Evolutionary conservation across 805 yeast genomes (phyloP), one percentile per base, ranked within the genome.

Genomic region (Saccharomycopsis fibuligera): DNA sequence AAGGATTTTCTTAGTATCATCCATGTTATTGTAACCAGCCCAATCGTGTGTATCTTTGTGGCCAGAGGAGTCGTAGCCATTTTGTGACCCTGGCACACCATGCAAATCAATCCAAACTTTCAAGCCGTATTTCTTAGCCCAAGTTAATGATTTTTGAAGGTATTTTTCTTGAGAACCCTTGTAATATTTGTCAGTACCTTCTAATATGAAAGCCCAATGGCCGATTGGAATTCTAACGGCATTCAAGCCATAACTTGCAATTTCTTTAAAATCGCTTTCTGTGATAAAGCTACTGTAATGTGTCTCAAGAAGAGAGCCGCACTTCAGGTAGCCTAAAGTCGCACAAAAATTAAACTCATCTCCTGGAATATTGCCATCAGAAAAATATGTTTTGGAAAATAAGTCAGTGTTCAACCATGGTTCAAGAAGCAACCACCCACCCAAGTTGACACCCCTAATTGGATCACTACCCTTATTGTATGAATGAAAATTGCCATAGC

Each of bases 21-120:
- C 64, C 36, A 72, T 67, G 51, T 79, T 73, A 37, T 64, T 59
- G 21, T 69, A 68, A 0, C 53, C 51, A 45, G 65, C 67, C 79
- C 80, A 76, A 5, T 64, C 65, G 17, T 69, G 58, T n/a, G 56
- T 55, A 41, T 70, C 77, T 58, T 88, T 69, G 24, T 75, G 65
- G 1, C 95, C 95, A 6, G 86, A 79, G 57, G 84, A 86, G 58
- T 86, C 91, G 68, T 85, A 86, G 12, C 95, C 95, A 62, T 86
- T 86, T 60, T 86, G 95, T 2, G 90, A 81, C 1, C 91, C 93
- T 8, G 95, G 93, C 5, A 75, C 80, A 14, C 91, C 89, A 58
- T 86, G 95, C 47, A 86, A 65, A 60, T 86, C 95, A 45, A 86
- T 67, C 81, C 85, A 79, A 3, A 81, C 83, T 50, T 83, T 76